phyloP scores from a whole-genome alignment of 345 rosid genomes.

The Pugionium cornutum region DNA sequence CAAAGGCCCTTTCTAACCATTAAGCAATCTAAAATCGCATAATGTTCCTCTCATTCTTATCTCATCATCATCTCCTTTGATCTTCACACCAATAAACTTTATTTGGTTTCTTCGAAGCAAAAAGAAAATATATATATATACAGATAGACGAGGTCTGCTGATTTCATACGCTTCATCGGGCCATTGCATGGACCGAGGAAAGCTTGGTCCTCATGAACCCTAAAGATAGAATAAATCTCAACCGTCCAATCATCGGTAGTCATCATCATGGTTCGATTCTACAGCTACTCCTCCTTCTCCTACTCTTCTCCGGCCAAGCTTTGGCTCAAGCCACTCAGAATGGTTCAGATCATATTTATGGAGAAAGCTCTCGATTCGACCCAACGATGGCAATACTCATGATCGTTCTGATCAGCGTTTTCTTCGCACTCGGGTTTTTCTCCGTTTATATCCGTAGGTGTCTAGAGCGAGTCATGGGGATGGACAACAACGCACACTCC shows the following conservation, averaged over 20 bases:
- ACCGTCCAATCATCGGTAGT: not conserved
- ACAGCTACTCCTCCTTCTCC: slow-evolving; percentile 29
- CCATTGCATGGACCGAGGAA: slow-evolving; percentile 30
- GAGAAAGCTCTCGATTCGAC: slow-evolving; percentile 40
- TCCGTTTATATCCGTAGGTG: slow-evolving; percentile 69
- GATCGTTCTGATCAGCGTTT: slow-evolving; percentile 56
- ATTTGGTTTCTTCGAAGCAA: not conserved
- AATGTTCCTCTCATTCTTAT: slow-evolving; percentile 1
- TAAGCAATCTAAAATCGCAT: slow-evolving; percentile 28
- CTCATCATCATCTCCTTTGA: not conserved
- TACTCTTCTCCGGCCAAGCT: slow-evolving; percentile 17
- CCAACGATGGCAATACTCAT: slow-evolving; percentile 67
- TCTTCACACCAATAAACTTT: not conserved
- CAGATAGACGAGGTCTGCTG: no score
- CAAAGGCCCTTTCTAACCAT: slow-evolving; percentile 22
- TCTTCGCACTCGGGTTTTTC: slow-evolving; percentile 71
- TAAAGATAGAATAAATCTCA: slow-evolving; percentile 4
- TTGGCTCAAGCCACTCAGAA: slow-evolving; percentile 36
- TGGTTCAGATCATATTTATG: slow-evolving; percentile 6
- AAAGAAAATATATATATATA: not conserved
- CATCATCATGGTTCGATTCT: slow-evolving; percentile 18
- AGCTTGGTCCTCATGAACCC: slow-evolving; percentile 32
- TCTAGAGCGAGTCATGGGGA: slow-evolving; percentile 37
- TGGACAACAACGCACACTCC: slow-evolving; percentile 9
- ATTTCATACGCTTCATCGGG: not conserved